Evolutionary conservation across 2,329 filamentous ascomycete genomes (phyloP).

Genomic region (Ambrosiella cleistominuta): DNA sequence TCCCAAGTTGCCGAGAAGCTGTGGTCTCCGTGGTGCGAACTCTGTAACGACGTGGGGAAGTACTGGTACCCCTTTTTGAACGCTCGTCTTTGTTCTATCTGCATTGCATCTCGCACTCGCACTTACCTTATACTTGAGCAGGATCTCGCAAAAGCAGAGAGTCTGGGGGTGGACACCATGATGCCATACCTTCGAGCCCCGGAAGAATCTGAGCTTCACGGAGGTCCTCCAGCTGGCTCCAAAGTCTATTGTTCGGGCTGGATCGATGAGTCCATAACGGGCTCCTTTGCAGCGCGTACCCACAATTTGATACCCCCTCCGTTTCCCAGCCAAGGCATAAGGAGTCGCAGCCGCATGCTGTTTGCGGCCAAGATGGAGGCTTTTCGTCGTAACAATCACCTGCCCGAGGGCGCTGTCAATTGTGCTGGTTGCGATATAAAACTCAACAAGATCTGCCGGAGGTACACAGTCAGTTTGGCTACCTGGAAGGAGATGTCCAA

Average conservation of each 20-base stretch:
- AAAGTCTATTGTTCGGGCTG: too few relatives aligned
- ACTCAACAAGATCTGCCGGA: neutral
- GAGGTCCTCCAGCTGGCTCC: too few relatives aligned
- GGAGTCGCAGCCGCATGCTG: neutral
- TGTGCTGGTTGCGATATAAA: neutral
- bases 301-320: too few relatives aligned
- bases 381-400: neutral
- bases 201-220: too few relatives aligned
- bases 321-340: too few relatives aligned
- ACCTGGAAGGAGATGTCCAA: neutral
- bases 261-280: too few relatives aligned
- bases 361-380: neutral
- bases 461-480: neutral
- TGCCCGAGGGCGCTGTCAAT: neutral
- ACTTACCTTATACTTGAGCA: too few relatives aligned
- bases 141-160: too few relatives aligned
- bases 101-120: neutral
- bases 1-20: neutral
- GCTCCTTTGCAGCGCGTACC: too few relatives aligned
- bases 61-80: neutral
- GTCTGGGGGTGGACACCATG: too few relatives aligned
- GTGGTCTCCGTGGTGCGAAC: neutral
- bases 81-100: neutral
- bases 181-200: too few relatives aligned
- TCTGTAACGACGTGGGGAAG: neutral